A percentile compares a stretch with the other conserved stretches of the same genome.
These are phyloP conservation scores for Dicorynia guianensis DNA, from an alignment of 306 rosid genomes.

Conservation along the genomic window DNA sequence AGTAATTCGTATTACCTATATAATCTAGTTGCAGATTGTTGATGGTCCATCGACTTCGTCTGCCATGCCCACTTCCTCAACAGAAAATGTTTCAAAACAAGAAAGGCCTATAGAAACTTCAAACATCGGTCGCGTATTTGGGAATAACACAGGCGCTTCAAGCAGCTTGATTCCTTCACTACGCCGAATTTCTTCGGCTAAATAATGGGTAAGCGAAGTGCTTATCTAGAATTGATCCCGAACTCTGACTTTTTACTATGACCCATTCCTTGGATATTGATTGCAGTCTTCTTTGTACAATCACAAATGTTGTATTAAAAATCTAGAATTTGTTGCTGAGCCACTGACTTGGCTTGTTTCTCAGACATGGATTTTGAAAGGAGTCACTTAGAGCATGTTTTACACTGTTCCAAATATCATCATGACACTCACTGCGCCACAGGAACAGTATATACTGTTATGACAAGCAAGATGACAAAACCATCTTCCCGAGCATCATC, in stretches of 20 bases:
- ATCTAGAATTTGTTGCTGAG: background rate
- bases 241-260: conserved; percentile 10
- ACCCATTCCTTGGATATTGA: background rate
- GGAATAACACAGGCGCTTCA: conserved; percentile 55
- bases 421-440: conserved; percentile 5
- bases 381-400: conserved; percentile 28
- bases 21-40: conserved; percentile 49
- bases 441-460: conserved; percentile 26
- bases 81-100: conserved; percentile 46
- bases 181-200: conserved; percentile 63
- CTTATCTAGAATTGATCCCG: conserved; percentile 13
- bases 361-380: conserved; percentile 33
- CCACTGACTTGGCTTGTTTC: background rate
- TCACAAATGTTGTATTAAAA: background rate
- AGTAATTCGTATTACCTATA: conserved; percentile 36
- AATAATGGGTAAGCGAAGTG: conserved; percentile 48
- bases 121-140: conserved; percentile 50
- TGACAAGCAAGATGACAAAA: conserved; percentile 35
- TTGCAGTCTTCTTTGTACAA: conserved; percentile 5
- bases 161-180: conserved; percentile 66
- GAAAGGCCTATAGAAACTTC: conserved; percentile 47
- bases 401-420: conserved; percentile 23
- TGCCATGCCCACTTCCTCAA: conserved; percentile 36
- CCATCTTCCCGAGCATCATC: conserved; percentile 8
- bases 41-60: conserved; percentile 37